Base-by-base conservation (phyloP, 345 rosid species). In the Aquilaria yunnanensis region DNA sequence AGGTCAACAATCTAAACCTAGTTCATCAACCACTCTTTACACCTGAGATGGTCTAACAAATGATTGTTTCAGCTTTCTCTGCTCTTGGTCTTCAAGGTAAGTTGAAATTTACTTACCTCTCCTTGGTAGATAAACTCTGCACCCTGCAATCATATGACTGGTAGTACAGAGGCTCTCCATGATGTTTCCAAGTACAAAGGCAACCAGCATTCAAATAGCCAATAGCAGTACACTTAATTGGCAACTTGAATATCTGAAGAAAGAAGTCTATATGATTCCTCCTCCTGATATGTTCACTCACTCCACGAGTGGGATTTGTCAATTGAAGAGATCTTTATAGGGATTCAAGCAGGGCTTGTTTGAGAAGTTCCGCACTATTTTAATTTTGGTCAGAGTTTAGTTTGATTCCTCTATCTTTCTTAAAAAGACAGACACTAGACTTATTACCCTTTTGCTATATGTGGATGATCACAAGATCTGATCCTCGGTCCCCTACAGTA, bases 61-160 rank as follows among this genome's bases (percentile, higher is more conserved):
- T 62, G 55, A 62, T 52, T 62, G 12, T 62, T 49, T 37, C 62
- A 3, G 51, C 48, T 8, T 29, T 62, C 12, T 59, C 50, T 12
- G 51, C 48, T 41, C 62, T 62, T 48, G 56, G 32, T 32, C 56
- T 62, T 31, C 57, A 62, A 31, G 57, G 56, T 62, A 52, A 62
- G 64, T 16, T 11, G 23, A 60, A 32, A 60, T 60, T 14, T 60
- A 10, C 54, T 47, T 47, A 16, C 43, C n/a, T 60, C 52, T 49
- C 52, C 52, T 49, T 49, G 16, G 13, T 49, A 3, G 10, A 49
- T 11, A 5, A 12, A 5, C 52, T 49, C 16, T 49, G 52, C 16
- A 11, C 10, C 52, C 10, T 49, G 10, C 52, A 49, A 49, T 49
- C 52, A 49, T 11, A 49, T 49, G 52, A 37, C 62, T 59, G 47